A percentile compares a stretch with the other conserved stretches of the same genome.
Evolutionary conservation across 106 monocot genomes (phyloP).

Genomic region (Acanthochlamys bracteata): DNA sequence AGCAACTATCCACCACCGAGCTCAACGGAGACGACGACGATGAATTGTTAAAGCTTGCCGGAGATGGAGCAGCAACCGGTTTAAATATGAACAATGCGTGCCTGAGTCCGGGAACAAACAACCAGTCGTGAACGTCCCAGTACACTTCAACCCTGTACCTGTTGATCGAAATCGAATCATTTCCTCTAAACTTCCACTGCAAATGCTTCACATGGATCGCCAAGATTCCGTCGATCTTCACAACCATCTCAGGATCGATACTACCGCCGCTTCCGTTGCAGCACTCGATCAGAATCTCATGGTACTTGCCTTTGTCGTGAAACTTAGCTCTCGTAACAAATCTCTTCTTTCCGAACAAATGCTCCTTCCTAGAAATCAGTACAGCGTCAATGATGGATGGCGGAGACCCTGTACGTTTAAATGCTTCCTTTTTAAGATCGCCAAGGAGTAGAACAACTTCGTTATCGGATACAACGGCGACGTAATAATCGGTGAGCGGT

Average conservation of each 20-base stretch:
- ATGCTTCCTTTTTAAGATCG: slow-evolving; percentile 50
- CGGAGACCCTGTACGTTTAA: slow-evolving; percentile 9
- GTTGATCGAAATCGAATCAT: slow-evolving; percentile 29
- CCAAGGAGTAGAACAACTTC: slow-evolving; percentile 55
- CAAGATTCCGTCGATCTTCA: slow-evolving; percentile 39
- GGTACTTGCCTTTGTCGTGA: slow-evolving; percentile 28
- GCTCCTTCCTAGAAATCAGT: slow-evolving; percentile 47
- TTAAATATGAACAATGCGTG: slow-evolving; percentile 73
- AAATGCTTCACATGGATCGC: slow-evolving; percentile 48
- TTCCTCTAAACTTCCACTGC: slow-evolving; percentile 86
- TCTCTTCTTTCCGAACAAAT: slow-evolving; percentile 60
- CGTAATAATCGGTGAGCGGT: slow-evolving; percentile 60
- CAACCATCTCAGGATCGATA: slow-evolving; percentile 36
- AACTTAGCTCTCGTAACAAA: slow-evolving; percentile 46
- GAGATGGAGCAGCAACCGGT: slow-evolving; percentile 7
- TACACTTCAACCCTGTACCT: slow-evolving; percentile 46
- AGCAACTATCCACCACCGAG: not conserved
- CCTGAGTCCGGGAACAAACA: slow-evolving; percentile 45
- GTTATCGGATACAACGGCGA: slow-evolving; percentile 44
- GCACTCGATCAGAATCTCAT: slow-evolving; percentile 53
- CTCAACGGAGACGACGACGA: slow-evolving; percentile 8
- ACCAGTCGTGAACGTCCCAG: slow-evolving; percentile 81
- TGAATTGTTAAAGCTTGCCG: not conserved
- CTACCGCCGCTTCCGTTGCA: not conserved
- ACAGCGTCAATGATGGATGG: slow-evolving; percentile 41